Evolutionary conservation across 148 eudicot genomes (phyloP).

Genomic region (Chenopodium quinoa): DNA sequence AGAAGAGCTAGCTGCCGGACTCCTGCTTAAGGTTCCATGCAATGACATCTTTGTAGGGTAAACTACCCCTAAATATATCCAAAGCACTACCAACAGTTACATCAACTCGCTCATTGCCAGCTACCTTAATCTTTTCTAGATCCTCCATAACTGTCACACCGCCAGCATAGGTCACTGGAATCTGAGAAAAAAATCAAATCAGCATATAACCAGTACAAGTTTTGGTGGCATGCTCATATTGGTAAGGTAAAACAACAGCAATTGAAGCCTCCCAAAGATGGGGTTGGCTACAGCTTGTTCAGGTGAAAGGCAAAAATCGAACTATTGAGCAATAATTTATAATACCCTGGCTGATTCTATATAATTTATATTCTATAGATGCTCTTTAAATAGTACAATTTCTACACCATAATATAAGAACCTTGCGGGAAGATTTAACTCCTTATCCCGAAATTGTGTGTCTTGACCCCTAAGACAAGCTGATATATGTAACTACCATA

Average conservation of each 20-base stretch:
- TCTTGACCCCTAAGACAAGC: not conserved
- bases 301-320: too few relatives aligned
- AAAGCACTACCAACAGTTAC: slow-evolving; percentile 97
- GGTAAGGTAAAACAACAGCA: not conserved
- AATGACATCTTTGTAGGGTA: slow-evolving; percentile 80
- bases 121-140: slow-evolving; percentile 74
- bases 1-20: slow-evolving; percentile 23
- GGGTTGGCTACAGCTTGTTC: too few relatives aligned
- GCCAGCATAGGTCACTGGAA: slow-evolving; percentile 97
- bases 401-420: not conserved
- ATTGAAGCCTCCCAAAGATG: not conserved
- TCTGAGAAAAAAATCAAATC: slow-evolving; percentile 39
- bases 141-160: slow-evolving; percentile 83
- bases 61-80: slow-evolving; percentile 83
- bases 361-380: not conserved
- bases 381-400: not conserved
- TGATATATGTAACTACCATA: not conserved
- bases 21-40: slow-evolving; percentile 70
- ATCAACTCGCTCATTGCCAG: slow-evolving; percentile 82
- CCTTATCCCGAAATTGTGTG: not conserved
- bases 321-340: not conserved
- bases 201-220: not conserved
- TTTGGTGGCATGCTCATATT: not conserved
- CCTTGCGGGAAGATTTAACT: not conserved
- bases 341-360: not conserved